These are phyloP conservation scores for Umbilicus rupestris DNA, from an alignment of 164 flowering plant genomes.

Conservation along the genomic window DNA sequence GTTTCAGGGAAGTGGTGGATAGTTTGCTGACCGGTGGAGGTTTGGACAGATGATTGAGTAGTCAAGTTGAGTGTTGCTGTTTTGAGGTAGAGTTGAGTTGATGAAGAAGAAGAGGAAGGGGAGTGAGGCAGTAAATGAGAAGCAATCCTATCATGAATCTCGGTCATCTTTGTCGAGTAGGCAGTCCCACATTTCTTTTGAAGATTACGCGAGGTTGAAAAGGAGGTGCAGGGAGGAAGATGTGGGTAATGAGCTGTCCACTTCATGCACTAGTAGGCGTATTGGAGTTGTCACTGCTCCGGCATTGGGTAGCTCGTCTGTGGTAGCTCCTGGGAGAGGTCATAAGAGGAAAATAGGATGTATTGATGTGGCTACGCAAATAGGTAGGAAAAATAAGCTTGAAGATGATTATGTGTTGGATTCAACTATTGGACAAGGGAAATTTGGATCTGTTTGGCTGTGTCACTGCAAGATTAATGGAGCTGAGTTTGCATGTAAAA, in stretches of 20 bases:
- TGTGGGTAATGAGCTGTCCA: constrained; percentile 16
- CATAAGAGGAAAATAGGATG: constrained; percentile 95
- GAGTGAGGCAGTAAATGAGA: constrained; percentile 25
- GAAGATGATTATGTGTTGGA: constrained; percentile 60
- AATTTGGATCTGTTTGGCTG: constrained; percentile 76
- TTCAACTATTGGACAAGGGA: constrained; percentile 61
- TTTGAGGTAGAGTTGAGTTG: constrained; percentile 15
- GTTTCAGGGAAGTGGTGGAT: too few relatives aligned
- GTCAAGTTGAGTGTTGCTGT: not conserved
- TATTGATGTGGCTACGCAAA: constrained; percentile 59
- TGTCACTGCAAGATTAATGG: constrained; percentile 48
- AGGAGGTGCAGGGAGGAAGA: constrained; percentile 67
- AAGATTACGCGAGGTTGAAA: constrained; percentile 47
- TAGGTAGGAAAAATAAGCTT: constrained; percentile 78
- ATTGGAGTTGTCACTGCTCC: constrained; percentile 73
- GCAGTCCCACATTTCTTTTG: constrained; percentile 56
- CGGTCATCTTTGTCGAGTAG: constrained; percentile 21
- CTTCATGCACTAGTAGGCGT: constrained; percentile 42
- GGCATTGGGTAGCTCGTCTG: constrained; percentile 46
- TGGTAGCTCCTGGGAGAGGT: constrained; percentile 55
- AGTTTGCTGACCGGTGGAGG: too few relatives aligned
- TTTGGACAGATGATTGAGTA: too few relatives aligned
- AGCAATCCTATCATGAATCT: constrained; percentile 10
- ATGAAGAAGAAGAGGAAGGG: constrained; percentile 80
- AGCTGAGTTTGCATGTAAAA: constrained; percentile 73